Conservation (phyloP, 2,329 filamentous ascomycete genomes). For the Trichoderma brevicompactum region DNA sequence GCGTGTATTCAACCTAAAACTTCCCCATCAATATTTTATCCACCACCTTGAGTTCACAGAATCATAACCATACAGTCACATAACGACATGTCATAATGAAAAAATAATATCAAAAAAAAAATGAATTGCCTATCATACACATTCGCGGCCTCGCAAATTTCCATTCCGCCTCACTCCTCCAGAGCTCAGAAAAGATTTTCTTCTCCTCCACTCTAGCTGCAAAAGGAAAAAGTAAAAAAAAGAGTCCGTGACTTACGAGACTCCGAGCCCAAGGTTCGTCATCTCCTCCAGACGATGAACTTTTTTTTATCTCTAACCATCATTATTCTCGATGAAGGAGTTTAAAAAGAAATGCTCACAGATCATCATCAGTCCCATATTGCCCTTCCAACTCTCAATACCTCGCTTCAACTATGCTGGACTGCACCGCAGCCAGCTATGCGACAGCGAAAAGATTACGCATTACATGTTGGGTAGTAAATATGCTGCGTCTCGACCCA, state of each 20-base stretch:
- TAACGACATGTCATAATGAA: neutral
- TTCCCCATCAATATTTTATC: no score
- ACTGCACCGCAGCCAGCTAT: constrained; percentile 10
- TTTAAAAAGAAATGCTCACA: constrained; percentile 17
- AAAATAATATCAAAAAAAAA: constrained; percentile 11
- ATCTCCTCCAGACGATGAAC: constrained; percentile 23
- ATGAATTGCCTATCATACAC: constrained; percentile 42
- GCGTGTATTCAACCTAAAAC: no score
- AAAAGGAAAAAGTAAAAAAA: constrained; percentile 19
- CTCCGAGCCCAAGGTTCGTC: constrained; percentile 19
- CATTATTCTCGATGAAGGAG: constrained; percentile 20
- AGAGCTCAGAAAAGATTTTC: constrained; percentile 2
- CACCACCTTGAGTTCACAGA: neutral
- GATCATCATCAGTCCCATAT: constrained; percentile 16
- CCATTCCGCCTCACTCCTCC: constrained; percentile 25
- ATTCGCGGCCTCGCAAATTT: constrained; percentile 15
- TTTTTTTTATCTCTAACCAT: constrained; percentile 27
- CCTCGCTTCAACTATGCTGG: neutral
- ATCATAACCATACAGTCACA: neutral
- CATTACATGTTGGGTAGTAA: constrained; percentile 18
- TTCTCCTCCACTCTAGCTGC: constrained; percentile 26
- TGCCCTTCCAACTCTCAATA: constrained; percentile 21
- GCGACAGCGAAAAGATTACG: constrained; percentile 5
- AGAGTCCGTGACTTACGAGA: constrained; percentile 17
- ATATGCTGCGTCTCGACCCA: constrained; percentile 29